Evolutionary conservation across 2,329 filamentous ascomycete species (phyloP).

Genomic region (Exutisphaerella laricina): DNA sequence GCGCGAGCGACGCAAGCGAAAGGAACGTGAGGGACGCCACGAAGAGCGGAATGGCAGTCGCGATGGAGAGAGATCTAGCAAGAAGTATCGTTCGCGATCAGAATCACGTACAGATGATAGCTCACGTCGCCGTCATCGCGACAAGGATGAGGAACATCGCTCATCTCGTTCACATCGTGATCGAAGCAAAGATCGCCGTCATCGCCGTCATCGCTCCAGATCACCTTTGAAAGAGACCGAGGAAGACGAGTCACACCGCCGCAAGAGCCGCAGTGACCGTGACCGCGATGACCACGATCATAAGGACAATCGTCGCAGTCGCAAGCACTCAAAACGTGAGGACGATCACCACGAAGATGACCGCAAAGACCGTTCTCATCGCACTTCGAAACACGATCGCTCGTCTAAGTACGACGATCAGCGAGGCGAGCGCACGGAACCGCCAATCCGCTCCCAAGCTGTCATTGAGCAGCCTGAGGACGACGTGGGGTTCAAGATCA

Average conservation of each 20-base stretch:
- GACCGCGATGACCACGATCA: slow-evolving; percentile 29
- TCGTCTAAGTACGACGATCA: no score
- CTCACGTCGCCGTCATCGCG: slow-evolving; percentile 55
- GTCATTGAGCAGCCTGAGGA: slow-evolving; percentile 26
- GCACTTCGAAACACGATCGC: slow-evolving; percentile 36
- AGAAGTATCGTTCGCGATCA: slow-evolving; percentile 57
- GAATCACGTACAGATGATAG: slow-evolving; percentile 56
- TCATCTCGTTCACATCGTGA: slow-evolving; percentile 45
- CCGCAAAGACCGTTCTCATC: slow-evolving; percentile 39
- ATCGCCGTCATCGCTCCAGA: slow-evolving; percentile 39
- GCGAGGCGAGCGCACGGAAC: slow-evolving; percentile 30
- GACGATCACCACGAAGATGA: slow-evolving; percentile 45
- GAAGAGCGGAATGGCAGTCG: slow-evolving; percentile 30
- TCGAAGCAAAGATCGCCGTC: slow-evolving; percentile 40
- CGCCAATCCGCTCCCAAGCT: slow-evolving; percentile 16
- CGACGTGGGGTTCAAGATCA: slow-evolving; percentile 47
- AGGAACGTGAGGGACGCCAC: slow-evolving; percentile 34
- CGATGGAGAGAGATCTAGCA: slow-evolving; percentile 38
- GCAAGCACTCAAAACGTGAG: slow-evolving; percentile 42
- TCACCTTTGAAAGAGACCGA: slow-evolving; percentile 31
- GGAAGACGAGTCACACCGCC: slow-evolving; percentile 26
- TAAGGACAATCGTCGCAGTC: slow-evolving; percentile 25
- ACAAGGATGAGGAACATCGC: slow-evolving; percentile 38
- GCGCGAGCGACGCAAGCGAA: slow-evolving; percentile 20
- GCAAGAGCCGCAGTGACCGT: slow-evolving; percentile 36